Evolutionary conservation across 306 rosid genomes (phyloP), one percentile per base, ranked within the genome.

Genomic region (Corylus heterophylla): DNA sequence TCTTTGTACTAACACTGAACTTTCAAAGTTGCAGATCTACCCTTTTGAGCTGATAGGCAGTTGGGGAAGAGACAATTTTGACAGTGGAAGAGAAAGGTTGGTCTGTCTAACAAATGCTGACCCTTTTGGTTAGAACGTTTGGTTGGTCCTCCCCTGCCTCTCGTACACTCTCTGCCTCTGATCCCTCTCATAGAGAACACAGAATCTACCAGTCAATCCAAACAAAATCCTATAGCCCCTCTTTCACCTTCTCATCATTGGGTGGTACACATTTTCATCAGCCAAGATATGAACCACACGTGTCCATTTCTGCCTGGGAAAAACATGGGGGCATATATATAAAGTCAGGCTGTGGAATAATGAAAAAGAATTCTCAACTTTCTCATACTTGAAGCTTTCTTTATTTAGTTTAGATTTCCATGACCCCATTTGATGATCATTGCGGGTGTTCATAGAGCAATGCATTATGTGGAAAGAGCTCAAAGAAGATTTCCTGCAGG

Each of bases 161-260:
- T 18, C 58, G 55, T 73, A 74, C 79, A 35, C 10, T 72, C 76
- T 61, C 64, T 64, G 31, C 78, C 88, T 51, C 61, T 80, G 78
- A 68, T 61, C 5, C 16, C 54, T 4, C 54, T 13, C 47, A 6
- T 20, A 27, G 0, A 12, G 27, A 71, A 47, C 31, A 42, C 74
- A 67, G 52, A 81, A 85, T 78, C 88, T 85, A 81, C 82, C 88
- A 82, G 88, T 85, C 88, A 85, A 80, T 74, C 80, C 71, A 73
- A 73, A 44, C 83, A 54, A 74, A 39, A 56, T 68, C 69, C 79
- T 44, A 74, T 73, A 80, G 72, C 73, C 71, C 76, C 25, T n/a
- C 3, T n/a, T 76, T 52, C 31, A 29, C 44, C 13, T 14, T 7
- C 68, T 18, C 48, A 69, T 69, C 48, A 54, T 55, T 71, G 42